Evolutionary conservation across 164 flowering plant species (phyloP).

Genomic region (Malania oleifera): DNA sequence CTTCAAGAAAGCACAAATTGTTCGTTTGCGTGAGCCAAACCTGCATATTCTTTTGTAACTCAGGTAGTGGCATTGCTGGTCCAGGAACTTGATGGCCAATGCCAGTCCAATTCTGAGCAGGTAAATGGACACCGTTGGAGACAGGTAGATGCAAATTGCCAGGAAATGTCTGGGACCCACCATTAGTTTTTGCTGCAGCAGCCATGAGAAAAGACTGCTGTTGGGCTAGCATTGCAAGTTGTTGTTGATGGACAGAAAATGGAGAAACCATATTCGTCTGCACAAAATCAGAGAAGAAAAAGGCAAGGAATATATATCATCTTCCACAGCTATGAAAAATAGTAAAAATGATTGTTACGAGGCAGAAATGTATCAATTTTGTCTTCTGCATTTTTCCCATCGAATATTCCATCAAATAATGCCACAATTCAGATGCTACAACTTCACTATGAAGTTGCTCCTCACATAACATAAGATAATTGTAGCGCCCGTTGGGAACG

Average conservation of each 20-base stretch:
- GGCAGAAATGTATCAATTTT: too few species aligned
- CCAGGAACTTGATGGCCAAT: slow-evolving; percentile 21
- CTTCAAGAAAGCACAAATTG: not conserved
- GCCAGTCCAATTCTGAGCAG: slow-evolving; percentile 12
- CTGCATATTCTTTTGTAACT: slow-evolving; percentile 19
- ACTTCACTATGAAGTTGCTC: not conserved
- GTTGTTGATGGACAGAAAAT: slow-evolving; percentile 24
- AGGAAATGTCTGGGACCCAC: slow-evolving; percentile 10
- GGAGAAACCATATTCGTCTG: slow-evolving; percentile 33
- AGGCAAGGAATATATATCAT: not conserved
- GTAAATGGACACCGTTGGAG: slow-evolving; percentile 9
- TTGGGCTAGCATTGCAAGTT: slow-evolving; percentile 20
- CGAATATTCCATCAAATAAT: not conserved
- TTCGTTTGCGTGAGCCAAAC: slow-evolving; percentile 9
- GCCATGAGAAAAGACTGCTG: slow-evolving; percentile 20
- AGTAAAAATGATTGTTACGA: too few species aligned
- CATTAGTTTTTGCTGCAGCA: slow-evolving; percentile 12
- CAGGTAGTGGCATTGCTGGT: slow-evolving; percentile 10
- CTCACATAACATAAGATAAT: too few species aligned
- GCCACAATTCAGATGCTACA: not conserved
- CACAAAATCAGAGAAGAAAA: slow-evolving; percentile 5
- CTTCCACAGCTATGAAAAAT: not conserved
- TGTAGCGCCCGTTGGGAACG: too few species aligned
- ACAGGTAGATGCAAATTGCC: slow-evolving; percentile 10
- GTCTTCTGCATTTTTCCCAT: too few species aligned